Base-by-base conservation (phyloP, 345 rosid genomes). In the Eucalyptus paniculata region DNA sequence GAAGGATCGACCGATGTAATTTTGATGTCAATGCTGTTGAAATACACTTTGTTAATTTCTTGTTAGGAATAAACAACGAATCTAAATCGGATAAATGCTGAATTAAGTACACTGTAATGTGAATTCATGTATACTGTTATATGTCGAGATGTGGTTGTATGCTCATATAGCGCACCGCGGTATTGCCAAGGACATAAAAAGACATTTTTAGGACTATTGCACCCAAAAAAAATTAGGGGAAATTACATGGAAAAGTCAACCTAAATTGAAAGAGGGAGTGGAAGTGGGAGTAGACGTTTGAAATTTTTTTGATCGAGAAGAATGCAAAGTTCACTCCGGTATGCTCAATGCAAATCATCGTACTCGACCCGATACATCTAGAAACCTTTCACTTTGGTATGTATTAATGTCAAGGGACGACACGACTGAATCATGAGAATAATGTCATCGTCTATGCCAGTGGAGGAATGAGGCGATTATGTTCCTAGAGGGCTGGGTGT, bases 321-420 rank as follows among this genome's bases (percentile, higher is more conserved):
- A 21, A 0, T 53, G 58, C 58, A 19, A 53, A 53, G 58, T 8
- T 53, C 58, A 8, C 26, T 53, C 11, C 58, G 11, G 58, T 21
- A 53, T 2, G 11, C 58, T 53, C 58, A 53, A 0, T 0, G 32
- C 32, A 60, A 60, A 12, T 60, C 32, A 6, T 28, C 32, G 69
- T 28, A 60, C 17, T 60, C 8, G 32, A 60, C 9, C 17, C 32
- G 17, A 12, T 60, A 0, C 69, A 60, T 0, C 17, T 1, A 32
- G 67, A 12, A 60, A 28, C 67, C 67, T 60, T 30, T 12, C 17
- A 3, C n/a, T n/a, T 30, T 65, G 18, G 23, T 18, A 51, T 18
- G 54, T 51, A 51, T 51, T 18, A 51, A 18, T 65, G 34, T 62
- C 34, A 9, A 62, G 9, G 18, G 5, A 62, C 0, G 9, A 28